A percentile compares a stretch with the other conserved stretches of the same genome.
Conservation (phyloP, 495 filamentous ascomycete species). For the Penicillium cinerascens region DNA sequence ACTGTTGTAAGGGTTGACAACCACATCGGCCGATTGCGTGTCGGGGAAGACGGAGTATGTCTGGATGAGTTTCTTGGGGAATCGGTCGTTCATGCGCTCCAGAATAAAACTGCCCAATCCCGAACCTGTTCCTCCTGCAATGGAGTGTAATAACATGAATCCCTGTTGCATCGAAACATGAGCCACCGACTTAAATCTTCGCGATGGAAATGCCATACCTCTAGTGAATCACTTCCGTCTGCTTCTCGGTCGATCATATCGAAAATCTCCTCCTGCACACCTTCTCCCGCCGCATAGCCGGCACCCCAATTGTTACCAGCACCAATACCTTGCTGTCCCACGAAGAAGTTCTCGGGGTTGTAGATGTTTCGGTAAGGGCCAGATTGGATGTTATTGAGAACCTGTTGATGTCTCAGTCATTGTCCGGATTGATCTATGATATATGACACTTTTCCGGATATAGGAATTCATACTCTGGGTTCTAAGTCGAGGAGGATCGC, state of each 20-base stretch:
- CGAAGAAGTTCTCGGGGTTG: conserved; percentile 98
- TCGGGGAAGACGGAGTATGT: conserved; percentile 99
- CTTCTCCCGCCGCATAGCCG: conserved; percentile 88
- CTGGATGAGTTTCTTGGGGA: conserved; percentile 98
- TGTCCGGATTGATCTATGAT: background rate
- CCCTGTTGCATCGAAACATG: conserved; percentile 49
- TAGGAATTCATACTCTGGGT: conserved; percentile 62
- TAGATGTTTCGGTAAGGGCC: conserved; percentile 97
- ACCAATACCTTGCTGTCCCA: conserved; percentile 85
- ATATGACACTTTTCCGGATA: background rate
- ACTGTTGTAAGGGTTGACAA: conserved; percentile 98
- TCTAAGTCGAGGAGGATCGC: conserved; percentile 95
- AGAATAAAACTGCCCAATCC: conserved; percentile 91
- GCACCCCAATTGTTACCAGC: conserved; percentile 98
- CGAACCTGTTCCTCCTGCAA: conserved; percentile 94
- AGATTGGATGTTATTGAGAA: conserved; percentile 87
- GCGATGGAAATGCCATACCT: conserved; percentile 50
- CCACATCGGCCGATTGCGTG: conserved; percentile 81
- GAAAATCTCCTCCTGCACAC: conserved; percentile 93
- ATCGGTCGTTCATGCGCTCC: conserved; percentile 95
- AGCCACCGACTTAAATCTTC: background rate
- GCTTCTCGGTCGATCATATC: conserved; percentile 99
- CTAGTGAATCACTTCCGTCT: conserved; percentile 93
- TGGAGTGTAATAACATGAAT: conserved; percentile 98
- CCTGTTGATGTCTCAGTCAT: conserved; percentile 41